These are phyloP conservation scores for Plasmodium berghei DNA, from an alignment of 169 alveolate species.

Conservation along the genomic window DNA sequence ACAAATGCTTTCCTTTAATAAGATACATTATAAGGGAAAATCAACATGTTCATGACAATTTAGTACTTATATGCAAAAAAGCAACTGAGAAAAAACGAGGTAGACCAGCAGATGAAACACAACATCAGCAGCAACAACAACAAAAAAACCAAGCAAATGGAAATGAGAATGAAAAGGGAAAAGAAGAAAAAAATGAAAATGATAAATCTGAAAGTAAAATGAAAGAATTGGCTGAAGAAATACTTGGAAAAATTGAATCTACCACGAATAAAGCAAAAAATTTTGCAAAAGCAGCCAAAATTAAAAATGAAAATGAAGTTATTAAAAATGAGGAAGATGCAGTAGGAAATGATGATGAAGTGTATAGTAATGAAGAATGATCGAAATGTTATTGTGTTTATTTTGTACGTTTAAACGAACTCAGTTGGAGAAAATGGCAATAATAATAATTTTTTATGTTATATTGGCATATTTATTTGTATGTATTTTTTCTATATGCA, in stretches of 20 bases:
- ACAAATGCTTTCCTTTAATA: conserved; percentile 43
- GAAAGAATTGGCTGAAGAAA: conserved; percentile 72
- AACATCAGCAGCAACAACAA: conserved; percentile 37
- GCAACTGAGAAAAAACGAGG: conserved; percentile 75
- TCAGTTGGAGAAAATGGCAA: conserved; percentile 9
- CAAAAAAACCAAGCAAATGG: neutral
- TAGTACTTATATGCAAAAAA: conserved; percentile 48
- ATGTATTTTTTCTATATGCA: no score
- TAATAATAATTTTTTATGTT: no score
- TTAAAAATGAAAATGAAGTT: conserved; percentile 3
- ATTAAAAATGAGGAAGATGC: conserved; percentile 18
- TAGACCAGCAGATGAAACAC: conserved; percentile 67
- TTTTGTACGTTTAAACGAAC: neutral
- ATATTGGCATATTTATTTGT: no score
- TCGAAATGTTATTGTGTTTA: no score
- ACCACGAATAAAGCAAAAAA: conserved; percentile 48
- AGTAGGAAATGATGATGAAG: conserved; percentile 4
- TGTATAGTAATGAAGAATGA: conserved; percentile 16
- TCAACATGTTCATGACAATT: conserved; percentile 37
- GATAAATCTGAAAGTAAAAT: conserved; percentile 62
- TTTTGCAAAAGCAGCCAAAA: neutral
- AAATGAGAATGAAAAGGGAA: conserved; percentile 18
- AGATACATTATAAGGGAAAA: conserved; percentile 61
- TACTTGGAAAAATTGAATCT: conserved; percentile 54
- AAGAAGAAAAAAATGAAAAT: conserved; percentile 29